Evolutionary conservation across 352 stramenopile species (phyloP), one percentile per base, ranked within the genome.

Genomic region (Pythium rhizo-oryzae): DNA sequence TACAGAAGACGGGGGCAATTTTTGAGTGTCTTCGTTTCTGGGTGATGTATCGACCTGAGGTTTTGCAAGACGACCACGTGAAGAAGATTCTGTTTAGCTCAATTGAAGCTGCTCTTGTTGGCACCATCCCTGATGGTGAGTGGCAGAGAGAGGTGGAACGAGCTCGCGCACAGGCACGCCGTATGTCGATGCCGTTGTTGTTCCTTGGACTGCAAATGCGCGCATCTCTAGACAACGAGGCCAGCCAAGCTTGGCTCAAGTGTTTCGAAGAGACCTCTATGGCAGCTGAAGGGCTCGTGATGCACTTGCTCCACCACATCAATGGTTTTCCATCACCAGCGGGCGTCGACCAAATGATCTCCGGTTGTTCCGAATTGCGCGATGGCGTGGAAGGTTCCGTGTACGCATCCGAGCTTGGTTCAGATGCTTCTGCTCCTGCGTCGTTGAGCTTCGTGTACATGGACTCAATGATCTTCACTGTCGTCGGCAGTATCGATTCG

Each of bases 391-490:
- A 81, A 41, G 58, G 28, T 5, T 56, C 69, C 21, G 46, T 69
- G 13, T 67, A 70, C 25, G 59, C 66, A 4, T 39, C 39, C 16
- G 41, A 52, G 16, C 39, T 62, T 23, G 52, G 47, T 18, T 56
- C 72, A 4, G 72, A 84, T 49, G 65, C 77, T 15, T 65, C 57
- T 3, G 65, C 60, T 8, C 72, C 77, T 25, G 71, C 74, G 0
- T 78, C 80, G 2, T 69, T 94, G n/a, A 93, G 85, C 58, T 96
- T 96, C 72, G 85, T 96, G 33, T 94, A 93, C 53, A 94, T 96
- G 86, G 84, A 94, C 59, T 91, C 86, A 24, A 91, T 96, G 59
- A 80, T 96, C 13, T 86, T 96, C 39, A 94, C 79, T 12, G 85
- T 96, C 25, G 80, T 96, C 7, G 88, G 88, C 12, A 94, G 86